These are phyloP conservation scores for Naganishia vishniacii DNA, from an alignment of 768 basidiomycete species.

Conservation along the genomic window DNA sequence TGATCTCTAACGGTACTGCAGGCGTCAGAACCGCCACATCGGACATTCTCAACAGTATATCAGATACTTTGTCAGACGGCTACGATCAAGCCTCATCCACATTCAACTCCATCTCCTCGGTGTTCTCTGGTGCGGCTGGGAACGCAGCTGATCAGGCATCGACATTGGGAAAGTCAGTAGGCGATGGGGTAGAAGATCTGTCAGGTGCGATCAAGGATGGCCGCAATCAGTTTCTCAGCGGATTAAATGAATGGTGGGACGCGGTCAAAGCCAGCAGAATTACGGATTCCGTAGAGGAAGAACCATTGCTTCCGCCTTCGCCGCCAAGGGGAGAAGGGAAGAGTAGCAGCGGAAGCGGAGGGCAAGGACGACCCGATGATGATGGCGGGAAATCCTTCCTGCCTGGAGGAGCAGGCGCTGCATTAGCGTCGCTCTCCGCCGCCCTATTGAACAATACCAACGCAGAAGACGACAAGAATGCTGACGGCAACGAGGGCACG, in stretches of 20 bases:
- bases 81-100: constrained; percentile 35
- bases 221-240: constrained; percentile 35
- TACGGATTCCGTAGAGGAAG: background rate
- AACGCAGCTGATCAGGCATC: constrained; percentile 62
- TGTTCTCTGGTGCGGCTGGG: constrained; percentile 32
- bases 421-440: constrained; percentile 36
- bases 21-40: constrained; percentile 65
- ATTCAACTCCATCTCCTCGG: constrained; percentile 32
- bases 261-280: constrained; percentile 37
- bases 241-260: constrained; percentile 44
- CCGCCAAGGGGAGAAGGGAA: background rate
- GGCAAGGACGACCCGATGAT: constrained; percentile 38
- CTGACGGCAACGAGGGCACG: constrained; percentile 31
- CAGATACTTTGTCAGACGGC: constrained; percentile 23
- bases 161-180: constrained; percentile 24
- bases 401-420: constrained; percentile 31
- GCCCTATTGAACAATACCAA: constrained; percentile 30
- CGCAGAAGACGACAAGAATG: constrained; percentile 45
- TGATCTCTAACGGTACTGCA: constrained; percentile 45
- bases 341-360: constrained; percentile 26
- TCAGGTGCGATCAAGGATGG: constrained; percentile 32
- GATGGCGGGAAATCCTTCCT: constrained; percentile 37
- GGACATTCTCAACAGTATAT: constrained; percentile 60
- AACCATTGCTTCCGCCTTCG: background rate
- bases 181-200: constrained; percentile 18